phyloP scores from a whole-genome alignment of 805 yeast genomes.

The Hemisphaericaspora nanyangensis region DNA sequence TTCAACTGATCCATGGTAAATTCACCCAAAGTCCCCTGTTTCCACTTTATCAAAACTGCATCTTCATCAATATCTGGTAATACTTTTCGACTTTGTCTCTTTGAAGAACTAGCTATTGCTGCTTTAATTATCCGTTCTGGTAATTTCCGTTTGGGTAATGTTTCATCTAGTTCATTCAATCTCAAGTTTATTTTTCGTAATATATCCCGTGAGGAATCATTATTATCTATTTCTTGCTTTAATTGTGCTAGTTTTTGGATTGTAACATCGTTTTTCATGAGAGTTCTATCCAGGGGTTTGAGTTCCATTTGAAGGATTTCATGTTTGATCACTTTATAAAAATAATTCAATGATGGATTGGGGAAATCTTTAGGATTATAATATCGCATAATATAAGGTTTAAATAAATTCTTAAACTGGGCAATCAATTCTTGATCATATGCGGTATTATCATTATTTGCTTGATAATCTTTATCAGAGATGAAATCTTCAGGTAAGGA shows the following conservation, averaged over 20 bases:
- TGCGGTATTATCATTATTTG: conserved; percentile 9
- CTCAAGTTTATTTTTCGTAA: conserved; percentile 9
- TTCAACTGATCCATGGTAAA: conserved; percentile 43
- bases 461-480: conserved; percentile 3
- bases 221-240: conserved; percentile 1
- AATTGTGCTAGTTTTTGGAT: conserved; percentile 13
- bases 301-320: conserved; percentile 51
- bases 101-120: neutral
- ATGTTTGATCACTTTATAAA: conserved; percentile 60
- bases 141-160: conserved; percentile 5
- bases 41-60: conserved; percentile 42
- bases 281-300: conserved; percentile 11
- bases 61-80: conserved; percentile 22
- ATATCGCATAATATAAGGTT: conserved; percentile 40
- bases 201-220: conserved; percentile 7
- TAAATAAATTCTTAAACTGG: conserved; percentile 22
- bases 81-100: neutral
- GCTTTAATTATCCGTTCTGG: neutral
- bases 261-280: conserved; percentile 19
- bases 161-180: conserved; percentile 11
- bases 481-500: conserved; percentile 46
- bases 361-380: conserved; percentile 56
- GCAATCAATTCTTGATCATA: conserved; percentile 13
- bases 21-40: conserved; percentile 24
- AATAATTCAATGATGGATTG: conserved; percentile 68